phyloP scores from a whole-genome alignment of 75 land plant species.

The Larix kaempferi region DNA sequence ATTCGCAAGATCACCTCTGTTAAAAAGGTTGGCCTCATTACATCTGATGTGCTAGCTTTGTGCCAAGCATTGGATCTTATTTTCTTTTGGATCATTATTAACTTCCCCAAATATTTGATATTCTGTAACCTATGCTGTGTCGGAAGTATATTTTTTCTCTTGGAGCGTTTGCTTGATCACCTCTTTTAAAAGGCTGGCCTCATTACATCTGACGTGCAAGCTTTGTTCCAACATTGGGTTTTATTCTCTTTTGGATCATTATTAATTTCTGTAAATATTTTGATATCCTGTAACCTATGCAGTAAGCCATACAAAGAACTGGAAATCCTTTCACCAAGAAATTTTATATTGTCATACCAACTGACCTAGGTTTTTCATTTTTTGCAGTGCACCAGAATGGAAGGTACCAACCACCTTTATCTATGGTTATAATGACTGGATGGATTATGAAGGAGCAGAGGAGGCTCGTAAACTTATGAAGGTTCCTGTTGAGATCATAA shows the following conservation, averaged over 20 bases:
- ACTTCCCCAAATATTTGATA: background rate
- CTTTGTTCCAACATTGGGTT: constrained; percentile 1
- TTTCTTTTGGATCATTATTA: background rate
- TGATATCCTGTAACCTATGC: background rate
- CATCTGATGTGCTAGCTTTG: background rate
- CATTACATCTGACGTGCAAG: background rate
- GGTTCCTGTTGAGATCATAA: constrained; percentile 80
- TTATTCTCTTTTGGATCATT: background rate
- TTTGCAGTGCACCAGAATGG: constrained; percentile 87
- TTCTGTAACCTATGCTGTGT: background rate
- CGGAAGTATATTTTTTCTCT: background rate
- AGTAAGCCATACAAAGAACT: background rate
- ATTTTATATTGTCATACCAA: background rate
- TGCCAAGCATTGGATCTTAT: background rate
- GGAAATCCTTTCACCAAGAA: background rate
- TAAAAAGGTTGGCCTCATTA: constrained; percentile 47
- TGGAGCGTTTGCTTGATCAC: background rate
- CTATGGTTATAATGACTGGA: constrained; percentile 91
- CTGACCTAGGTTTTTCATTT: background rate
- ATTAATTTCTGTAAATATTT: background rate
- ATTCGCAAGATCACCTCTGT: constrained; percentile 80
- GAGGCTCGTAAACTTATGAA: constrained; percentile 81
- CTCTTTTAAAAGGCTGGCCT: background rate
- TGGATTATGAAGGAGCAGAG: constrained; percentile 77
- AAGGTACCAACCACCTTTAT: constrained; percentile 95